phyloP scores from a whole-genome alignment of 139 green algal species.

The Chlorella sp. region DNA sequence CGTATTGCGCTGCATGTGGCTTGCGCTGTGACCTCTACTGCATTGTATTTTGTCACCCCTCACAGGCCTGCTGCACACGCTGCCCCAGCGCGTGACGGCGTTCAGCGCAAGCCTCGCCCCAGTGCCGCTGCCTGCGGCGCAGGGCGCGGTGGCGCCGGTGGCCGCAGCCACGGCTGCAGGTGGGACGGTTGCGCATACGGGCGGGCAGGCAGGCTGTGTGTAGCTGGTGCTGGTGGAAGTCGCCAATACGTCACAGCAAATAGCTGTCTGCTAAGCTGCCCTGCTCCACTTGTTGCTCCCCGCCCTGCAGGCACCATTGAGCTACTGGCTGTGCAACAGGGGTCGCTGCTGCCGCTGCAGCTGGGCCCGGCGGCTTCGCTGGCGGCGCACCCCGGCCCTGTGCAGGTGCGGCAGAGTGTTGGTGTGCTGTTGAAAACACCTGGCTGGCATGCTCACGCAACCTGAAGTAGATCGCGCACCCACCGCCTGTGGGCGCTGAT shows the following conservation, averaged over 20 bases:
- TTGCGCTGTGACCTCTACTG: neutral
- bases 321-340: constrained; percentile 58
- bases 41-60: neutral
- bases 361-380: constrained; percentile 43
- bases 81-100: constrained; percentile 57
- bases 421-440: neutral
- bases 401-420: constrained; percentile 19
- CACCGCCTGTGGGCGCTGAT: no score
- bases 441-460: neutral
- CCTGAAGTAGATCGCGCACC: neutral
- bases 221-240: no score
- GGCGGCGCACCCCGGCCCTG: neutral
- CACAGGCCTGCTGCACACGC: constrained; percentile 61
- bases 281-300: no score
- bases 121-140: constrained; percentile 19
- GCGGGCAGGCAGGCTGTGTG: no score
- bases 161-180: constrained; percentile 56
- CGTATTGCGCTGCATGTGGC: neutral
- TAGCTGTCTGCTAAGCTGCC: no score
- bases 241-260: no score
- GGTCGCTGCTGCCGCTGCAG: constrained; percentile 49
- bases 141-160: constrained; percentile 48
- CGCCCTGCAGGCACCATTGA: constrained; percentile 51
- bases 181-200: no score
- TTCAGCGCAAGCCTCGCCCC: constrained; percentile 57